Base-by-base conservation (phyloP, 1,284 basidiomycete genomes). In the Moesziomyces sp. region DNA sequence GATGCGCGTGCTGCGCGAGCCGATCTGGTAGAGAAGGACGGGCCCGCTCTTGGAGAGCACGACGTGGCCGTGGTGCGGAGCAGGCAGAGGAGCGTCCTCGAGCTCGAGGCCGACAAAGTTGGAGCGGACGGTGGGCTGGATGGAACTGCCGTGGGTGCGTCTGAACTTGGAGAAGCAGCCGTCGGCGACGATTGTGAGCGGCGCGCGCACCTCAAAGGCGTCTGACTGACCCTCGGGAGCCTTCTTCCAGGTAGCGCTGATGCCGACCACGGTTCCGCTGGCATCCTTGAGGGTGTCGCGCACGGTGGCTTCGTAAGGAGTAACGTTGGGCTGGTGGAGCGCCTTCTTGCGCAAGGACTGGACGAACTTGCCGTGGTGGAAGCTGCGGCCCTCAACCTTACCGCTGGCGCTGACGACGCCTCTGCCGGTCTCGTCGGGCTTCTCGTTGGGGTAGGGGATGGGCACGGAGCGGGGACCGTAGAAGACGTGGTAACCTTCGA, bases 311-410 rank as follows among this genome's bases (percentile, higher is more conserved):
- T 83, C 75, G 47, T 66, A 62, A 2, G 70, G 49, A 6, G 72
- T 77, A 23, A 83, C 81, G 51, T 74, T 77, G 13, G 35, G 35
- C 47, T 81, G 73, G 85, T 24, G 79, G 58, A 85, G 86, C 42
- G 92, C 92, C 63, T 90, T 90, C 46, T 86, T 86, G 40, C 95
- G 88, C 50, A 99, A 85, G 18, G 88, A 87, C 87, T 91, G 90
- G 67, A 99, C 90, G 77, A 99, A 94, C 58, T 89, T 88, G n/a
- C 96, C 96, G 83, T 98, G 95, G 86, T 98, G 95, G 85, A 98
- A 98, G 68, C 90, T 90, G 58, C 93, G 86, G 0, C 96, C 88
- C 69, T 88, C 87, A 14, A 81, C 80, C 38, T 77, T 86, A 35
- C 85, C 86, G 58, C 81, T 73, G 23, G 49, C 42, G 46, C 68